phyloP scores from a whole-genome alignment of 31 red algal species.

The Endocladia muricata region DNA sequence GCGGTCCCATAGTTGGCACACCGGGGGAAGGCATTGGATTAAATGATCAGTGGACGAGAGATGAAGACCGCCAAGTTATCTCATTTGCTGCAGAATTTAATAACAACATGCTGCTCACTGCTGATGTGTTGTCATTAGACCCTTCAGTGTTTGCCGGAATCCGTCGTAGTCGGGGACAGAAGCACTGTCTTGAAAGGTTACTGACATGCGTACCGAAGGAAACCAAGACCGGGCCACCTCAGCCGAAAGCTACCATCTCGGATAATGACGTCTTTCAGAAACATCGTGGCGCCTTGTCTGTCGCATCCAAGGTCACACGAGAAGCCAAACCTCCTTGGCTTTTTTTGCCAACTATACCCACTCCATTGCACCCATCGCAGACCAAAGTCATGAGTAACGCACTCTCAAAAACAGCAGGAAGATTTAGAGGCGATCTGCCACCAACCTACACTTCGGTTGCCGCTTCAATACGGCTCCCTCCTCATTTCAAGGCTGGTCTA shows the following conservation, averaged over 20 bases:
- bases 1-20: neutral
- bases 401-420: slow-evolving; percentile 16
- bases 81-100: slow-evolving; percentile 17
- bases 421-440: neutral
- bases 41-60: slow-evolving; percentile 57
- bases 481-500: slow-evolving; percentile 50
- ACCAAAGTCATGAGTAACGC: slow-evolving; percentile 30
- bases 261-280: slow-evolving; percentile 16
- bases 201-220: slow-evolving; percentile 22
- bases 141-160: slow-evolving; percentile 22
- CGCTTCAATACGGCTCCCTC: slow-evolving; percentile 12
- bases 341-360: neutral
- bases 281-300: slow-evolving; percentile 10
- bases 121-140: slow-evolving; percentile 49
- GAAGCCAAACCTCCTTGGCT: neutral
- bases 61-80: slow-evolving; percentile 42
- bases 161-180: slow-evolving; percentile 28
- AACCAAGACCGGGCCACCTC: slow-evolving; percentile 27
- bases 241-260: slow-evolving; percentile 2
- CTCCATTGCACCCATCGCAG: slow-evolving; percentile 25
- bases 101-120: slow-evolving; percentile 57
- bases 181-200: slow-evolving; percentile 40
- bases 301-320: neutral
- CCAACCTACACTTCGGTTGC: slow-evolving; percentile 23
- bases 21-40: slow-evolving; percentile 16